Conservation (phyloP, 1,284 basidiomycete species). For the Afroboletus lepidellus region DNA sequence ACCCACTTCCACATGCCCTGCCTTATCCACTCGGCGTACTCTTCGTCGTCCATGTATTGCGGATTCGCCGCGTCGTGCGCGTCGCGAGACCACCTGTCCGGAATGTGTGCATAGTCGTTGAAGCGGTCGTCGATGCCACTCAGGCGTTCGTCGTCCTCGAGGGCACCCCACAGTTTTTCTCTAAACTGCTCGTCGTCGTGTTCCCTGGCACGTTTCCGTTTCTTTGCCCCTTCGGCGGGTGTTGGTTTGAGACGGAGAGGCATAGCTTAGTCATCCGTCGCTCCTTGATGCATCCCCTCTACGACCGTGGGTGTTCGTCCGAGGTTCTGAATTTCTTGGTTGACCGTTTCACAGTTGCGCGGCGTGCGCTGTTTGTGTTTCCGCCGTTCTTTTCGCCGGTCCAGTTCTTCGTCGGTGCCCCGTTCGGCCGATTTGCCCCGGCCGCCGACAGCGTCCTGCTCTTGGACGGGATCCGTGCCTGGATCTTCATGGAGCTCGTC, state of each 20-base stretch:
- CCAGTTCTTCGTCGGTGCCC: slow-evolving; percentile 55
- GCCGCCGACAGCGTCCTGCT: slow-evolving; percentile 45
- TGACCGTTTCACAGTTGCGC: slow-evolving; percentile 23
- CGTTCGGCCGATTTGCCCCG: slow-evolving; percentile 76
- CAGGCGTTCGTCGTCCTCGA: slow-evolving; percentile 67
- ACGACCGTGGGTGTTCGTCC: slow-evolving; percentile 26
- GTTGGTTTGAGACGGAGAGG: slow-evolving; percentile 56
- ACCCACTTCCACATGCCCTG: slow-evolving; percentile 76
- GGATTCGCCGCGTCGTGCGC: slow-evolving; percentile 51
- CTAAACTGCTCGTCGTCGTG: slow-evolving; percentile 63
- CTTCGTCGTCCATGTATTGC: slow-evolving; percentile 73
- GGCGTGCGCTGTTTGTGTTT: slow-evolving; percentile 30
- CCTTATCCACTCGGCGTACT: slow-evolving; percentile 79
- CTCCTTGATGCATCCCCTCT: slow-evolving; percentile 23
- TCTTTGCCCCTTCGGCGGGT: slow-evolving; percentile 29
- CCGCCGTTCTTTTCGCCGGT: slow-evolving; percentile 24
- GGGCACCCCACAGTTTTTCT: slow-evolving; percentile 67
- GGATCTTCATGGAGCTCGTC: slow-evolving; percentile 87
- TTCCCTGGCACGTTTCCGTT: slow-evolving; percentile 31
- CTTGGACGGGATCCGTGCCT: slow-evolving; percentile 64
- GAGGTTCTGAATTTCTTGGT: not conserved
- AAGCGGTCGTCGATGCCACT: slow-evolving; percentile 60
- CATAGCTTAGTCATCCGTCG: slow-evolving; percentile 9
- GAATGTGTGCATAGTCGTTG: slow-evolving; percentile 68
- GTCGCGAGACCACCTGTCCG: slow-evolving; percentile 51